Evolutionary conservation across 2,329 filamentous ascomycete genomes (phyloP), one percentile per base, ranked within the genome.

Genomic region (Phyllosticta ampelicida): DNA sequence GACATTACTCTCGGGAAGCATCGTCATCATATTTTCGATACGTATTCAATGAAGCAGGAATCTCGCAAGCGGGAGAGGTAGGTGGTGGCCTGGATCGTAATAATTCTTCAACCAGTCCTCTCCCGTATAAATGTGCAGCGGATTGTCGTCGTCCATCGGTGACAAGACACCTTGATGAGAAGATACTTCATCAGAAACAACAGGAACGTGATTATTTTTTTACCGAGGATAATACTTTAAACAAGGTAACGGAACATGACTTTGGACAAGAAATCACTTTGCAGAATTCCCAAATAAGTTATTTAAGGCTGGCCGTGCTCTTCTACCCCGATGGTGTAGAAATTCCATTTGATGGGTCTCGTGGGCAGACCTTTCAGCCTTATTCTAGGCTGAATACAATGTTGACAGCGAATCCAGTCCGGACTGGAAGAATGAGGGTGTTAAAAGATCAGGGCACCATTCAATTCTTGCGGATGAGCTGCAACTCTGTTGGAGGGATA

Each of bases 1-100:
- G 62, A 86, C 83, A 53, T 86, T 86, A 61, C 86, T 81, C 3
- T 82, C 80, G 0, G 83, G 82, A 63, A 82, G 80, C 73, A 80
- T 80, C 1, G 80, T 82, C 77, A 86, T 80, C 80, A 86, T 81
- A 70, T 86, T 75, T 62, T 19, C 77, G 73, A 61, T 78, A 81
- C 2, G 82, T 81, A 60, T 86, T 86, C 30, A 86, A 71, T 10
- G 69, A 70, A 16, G 74, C 73, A 0, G 82, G 82, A 2, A 86
- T 70, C 68, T 86, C 83, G 5, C 80, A 1, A 86, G 73, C 0
- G 83, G 83, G 9, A 85, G 65, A 0, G 80, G 81, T 2, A 83
- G 82, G 21, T 77, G 74, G 0, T 68, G 71, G 56, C 85, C 80
- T 0, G 83, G 82, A 61, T 85, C 71, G 62, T 82, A 84, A 67